Evolutionary conservation across 2,329 filamentous ascomycete genomes (phyloP).

Genomic region (Dactylellina drechsleri): DNA sequence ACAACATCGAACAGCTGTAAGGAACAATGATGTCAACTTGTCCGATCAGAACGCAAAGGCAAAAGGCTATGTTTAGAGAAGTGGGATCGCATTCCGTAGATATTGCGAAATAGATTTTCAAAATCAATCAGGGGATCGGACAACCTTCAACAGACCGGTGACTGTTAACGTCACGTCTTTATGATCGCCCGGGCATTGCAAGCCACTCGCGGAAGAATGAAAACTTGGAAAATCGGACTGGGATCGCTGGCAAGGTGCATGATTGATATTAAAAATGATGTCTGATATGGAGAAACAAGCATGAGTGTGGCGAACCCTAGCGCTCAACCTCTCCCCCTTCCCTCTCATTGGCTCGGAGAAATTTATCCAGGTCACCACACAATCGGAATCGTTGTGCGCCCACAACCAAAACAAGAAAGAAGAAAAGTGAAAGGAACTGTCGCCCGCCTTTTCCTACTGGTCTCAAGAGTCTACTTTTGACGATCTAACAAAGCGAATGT

Average conservation of each 20-base stretch:
- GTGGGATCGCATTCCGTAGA: not conserved
- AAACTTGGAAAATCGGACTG: conserved; percentile 35
- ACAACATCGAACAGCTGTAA: not conserved
- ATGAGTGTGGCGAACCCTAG: conserved; percentile 38
- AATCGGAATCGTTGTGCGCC: conserved; percentile 23
- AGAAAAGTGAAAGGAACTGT: conserved; percentile 35
- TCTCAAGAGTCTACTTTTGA: conserved; percentile 1
- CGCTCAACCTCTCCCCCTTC: conserved; percentile 5
- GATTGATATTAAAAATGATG: not conserved
- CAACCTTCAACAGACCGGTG: not conserved
- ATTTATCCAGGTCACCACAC: conserved; percentile 22
- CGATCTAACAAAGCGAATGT: conserved; percentile 11
- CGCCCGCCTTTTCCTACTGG: conserved; percentile 14
- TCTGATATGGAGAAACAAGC: conserved; percentile 34
- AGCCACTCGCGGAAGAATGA: conserved; percentile 30
- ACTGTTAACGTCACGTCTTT: conserved; percentile 3
- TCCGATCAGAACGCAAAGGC: not conserved
- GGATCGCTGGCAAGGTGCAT: conserved; percentile 15
- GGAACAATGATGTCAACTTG: conserved; percentile 17
- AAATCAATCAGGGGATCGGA: not conserved
- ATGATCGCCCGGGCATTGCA: conserved; percentile 15
- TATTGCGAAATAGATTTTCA: conserved; percentile 1
- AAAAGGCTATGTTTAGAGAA: conserved; percentile 31
- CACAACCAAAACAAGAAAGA: conserved; percentile 28
- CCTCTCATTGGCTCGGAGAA: conserved; percentile 21